Evolutionary conservation across 768 basidiomycete species (phyloP).

Genomic region (Hericium coralloides): DNA sequence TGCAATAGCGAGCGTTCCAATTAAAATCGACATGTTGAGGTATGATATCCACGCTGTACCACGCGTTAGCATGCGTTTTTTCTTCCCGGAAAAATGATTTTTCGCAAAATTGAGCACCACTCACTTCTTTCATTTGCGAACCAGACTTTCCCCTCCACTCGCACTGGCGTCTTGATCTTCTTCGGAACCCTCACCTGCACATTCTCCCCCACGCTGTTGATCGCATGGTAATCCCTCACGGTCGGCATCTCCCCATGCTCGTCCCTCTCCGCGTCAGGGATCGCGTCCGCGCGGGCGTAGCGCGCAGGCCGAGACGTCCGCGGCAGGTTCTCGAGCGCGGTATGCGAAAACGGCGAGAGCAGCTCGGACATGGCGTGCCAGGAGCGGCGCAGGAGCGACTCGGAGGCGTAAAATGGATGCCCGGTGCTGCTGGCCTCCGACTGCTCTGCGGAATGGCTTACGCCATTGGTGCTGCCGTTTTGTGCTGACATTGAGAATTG

Average conservation of each 20-base stretch:
- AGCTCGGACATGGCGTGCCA: slow-evolving; percentile 53
- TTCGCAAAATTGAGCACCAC: slow-evolving; percentile 21
- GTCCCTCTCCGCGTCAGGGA: slow-evolving; percentile 49
- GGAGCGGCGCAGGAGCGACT: slow-evolving; percentile 41
- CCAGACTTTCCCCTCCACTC: slow-evolving; percentile 94
- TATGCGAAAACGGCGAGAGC: slow-evolving; percentile 59
- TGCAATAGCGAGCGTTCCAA: slow-evolving; percentile 79
- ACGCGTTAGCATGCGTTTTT: no score
- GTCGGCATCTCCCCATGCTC: slow-evolving; percentile 47
- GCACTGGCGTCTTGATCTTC: slow-evolving; percentile 74
- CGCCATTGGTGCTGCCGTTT: background rate
- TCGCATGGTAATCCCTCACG: slow-evolving; percentile 68
- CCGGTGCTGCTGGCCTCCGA: background rate
- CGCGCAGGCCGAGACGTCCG: slow-evolving; percentile 28
- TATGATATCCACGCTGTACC: slow-evolving; percentile 83
- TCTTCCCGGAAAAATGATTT: no score
- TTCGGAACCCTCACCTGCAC: slow-evolving; percentile 62
- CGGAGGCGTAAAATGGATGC: background rate
- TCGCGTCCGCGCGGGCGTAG: slow-evolving; percentile 65
- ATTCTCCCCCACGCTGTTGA: slow-evolving; percentile 46
- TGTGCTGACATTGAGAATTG: background rate
- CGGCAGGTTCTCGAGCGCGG: slow-evolving; percentile 46
- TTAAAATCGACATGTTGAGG: slow-evolving; percentile 75
- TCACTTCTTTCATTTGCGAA: slow-evolving; percentile 91
- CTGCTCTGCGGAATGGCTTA: background rate